Evolutionary conservation across 306 rosid genomes (phyloP).

Genomic region (Quercus robur): DNA sequence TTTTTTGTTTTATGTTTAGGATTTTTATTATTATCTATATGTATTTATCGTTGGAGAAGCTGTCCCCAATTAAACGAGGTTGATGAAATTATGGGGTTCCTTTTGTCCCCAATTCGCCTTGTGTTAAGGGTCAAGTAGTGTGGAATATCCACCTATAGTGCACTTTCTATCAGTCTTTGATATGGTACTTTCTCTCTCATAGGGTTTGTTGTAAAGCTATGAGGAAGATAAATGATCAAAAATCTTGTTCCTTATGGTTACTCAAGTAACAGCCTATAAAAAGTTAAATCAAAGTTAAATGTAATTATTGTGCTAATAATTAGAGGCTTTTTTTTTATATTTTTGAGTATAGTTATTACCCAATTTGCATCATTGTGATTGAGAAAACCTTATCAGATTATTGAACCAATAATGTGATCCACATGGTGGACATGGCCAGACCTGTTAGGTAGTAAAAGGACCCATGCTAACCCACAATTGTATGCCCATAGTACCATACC

Average conservation of each 20-base stretch:
- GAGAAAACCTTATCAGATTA: background rate
- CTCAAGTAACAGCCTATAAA: background rate
- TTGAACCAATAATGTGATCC: constrained; percentile 18
- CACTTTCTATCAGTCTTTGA: constrained; percentile 23
- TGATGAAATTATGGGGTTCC: constrained; percentile 24
- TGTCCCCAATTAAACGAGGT: constrained; percentile 20
- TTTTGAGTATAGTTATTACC: background rate
- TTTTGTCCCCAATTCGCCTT: constrained; percentile 19
- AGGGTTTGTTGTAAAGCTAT: background rate
- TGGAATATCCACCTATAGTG: constrained; percentile 20
- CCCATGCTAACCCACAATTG: background rate
- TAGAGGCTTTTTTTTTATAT: background rate
- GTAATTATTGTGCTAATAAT: background rate
- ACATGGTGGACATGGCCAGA: constrained; percentile 27
- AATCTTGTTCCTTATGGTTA: background rate
- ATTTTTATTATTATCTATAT: constrained; percentile 20
- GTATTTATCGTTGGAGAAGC: constrained; percentile 19
- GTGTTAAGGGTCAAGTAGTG: constrained; percentile 21
- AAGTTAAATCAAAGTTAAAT: background rate
- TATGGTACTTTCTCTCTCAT: background rate
- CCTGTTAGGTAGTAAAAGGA: background rate
- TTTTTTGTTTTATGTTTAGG: background rate
- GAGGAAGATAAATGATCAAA: background rate
- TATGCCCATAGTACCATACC: background rate
- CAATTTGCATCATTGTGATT: background rate